Conservation (phyloP, 257 asterid species). For the Rhazya stricta region DNA sequence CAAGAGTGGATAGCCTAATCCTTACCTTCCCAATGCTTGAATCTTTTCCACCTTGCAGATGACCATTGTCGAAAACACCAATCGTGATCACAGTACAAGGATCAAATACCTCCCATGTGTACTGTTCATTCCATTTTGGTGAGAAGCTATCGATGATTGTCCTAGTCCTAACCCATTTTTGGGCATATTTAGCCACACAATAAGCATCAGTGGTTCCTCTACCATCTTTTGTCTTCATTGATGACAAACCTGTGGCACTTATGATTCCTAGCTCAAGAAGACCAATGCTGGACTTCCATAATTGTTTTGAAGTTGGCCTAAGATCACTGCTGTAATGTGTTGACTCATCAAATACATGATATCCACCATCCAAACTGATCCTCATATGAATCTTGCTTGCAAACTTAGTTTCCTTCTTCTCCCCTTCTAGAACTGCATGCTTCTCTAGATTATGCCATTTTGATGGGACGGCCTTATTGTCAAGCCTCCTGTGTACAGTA, state of each 20-base stretch:
- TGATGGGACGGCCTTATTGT: constrained; percentile 55
- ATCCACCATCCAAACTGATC: constrained; percentile 75
- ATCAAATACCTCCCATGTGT: constrained; percentile 85
- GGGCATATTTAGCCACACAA: constrained; percentile 76
- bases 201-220: constrained; percentile 65
- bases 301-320: constrained; percentile 56
- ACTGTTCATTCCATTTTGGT: constrained; percentile 83
- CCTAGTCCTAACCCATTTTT: constrained; percentile 79
- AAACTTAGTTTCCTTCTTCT: constrained; percentile 52
- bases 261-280: constrained; percentile 68
- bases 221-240: constrained; percentile 59
- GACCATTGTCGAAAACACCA: constrained; percentile 66
- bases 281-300: constrained; percentile 74
- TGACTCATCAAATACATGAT: constrained; percentile 81
- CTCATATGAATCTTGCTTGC: constrained; percentile 80
- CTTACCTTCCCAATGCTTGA: constrained; percentile 73
- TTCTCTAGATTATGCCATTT: constrained; percentile 83
- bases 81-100: constrained; percentile 74
- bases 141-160: constrained; percentile 58
- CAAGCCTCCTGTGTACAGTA: constrained; percentile 43
- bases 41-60: constrained; percentile 54
- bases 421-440: constrained; percentile 43
- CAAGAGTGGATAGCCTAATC: constrained; percentile 70
- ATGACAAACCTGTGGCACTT: constrained; percentile 55
- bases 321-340: constrained; percentile 64